phyloP scores from a whole-genome alignment of 495 filamentous ascomycete genomes.

The Oidiodendron maius region DNA sequence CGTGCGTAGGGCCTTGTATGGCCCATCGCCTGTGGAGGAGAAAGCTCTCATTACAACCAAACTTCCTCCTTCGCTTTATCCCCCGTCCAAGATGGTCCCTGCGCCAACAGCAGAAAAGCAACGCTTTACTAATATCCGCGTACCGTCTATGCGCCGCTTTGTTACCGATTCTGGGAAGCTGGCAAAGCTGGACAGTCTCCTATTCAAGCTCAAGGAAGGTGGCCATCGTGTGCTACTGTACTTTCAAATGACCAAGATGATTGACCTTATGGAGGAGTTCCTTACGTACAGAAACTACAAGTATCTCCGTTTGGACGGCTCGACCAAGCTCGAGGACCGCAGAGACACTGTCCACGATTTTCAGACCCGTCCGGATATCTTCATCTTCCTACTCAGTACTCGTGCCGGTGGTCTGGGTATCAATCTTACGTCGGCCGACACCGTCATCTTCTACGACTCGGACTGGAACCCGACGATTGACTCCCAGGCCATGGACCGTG shows the following conservation, averaged over 20 bases:
- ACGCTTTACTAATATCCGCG: conserved; percentile 82
- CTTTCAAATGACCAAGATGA: conserved; percentile 99
- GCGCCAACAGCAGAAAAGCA: conserved; percentile 69
- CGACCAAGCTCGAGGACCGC: conserved; percentile 96
- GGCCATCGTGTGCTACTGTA: conserved; percentile 96
- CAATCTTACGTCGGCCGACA: conserved; percentile 87
- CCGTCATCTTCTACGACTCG: conserved; percentile 98
- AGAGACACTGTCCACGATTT: conserved; percentile 96
- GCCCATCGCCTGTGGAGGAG: conserved; percentile 61
- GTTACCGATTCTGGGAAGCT: conserved; percentile 97
- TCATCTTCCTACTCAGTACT: conserved; percentile 92
- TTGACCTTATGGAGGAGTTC: conserved; percentile 98
- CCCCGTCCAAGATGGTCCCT: conserved; percentile 61
- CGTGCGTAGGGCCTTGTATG: conserved; percentile 70
- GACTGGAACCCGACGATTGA: conserved; percentile 99
- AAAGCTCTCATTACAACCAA: conserved; percentile 64
- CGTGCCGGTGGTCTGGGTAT: conserved; percentile 97
- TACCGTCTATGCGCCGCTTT: conserved; percentile 97
- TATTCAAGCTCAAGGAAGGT: conserved; percentile 82
- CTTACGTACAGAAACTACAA: conserved; percentile 98
- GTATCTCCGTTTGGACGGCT: conserved; percentile 93
- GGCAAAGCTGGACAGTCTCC: conserved; percentile 80
- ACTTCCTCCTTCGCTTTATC: conserved; percentile 57
- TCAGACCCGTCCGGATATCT: conserved; percentile 87
- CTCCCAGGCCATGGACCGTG: conserved; percentile 97